These are phyloP conservation scores for Ophiocordyceps camponoti-leonardi DNA, from an alignment of 2,329 filamentous ascomycete species.

Conservation along the genomic window DNA sequence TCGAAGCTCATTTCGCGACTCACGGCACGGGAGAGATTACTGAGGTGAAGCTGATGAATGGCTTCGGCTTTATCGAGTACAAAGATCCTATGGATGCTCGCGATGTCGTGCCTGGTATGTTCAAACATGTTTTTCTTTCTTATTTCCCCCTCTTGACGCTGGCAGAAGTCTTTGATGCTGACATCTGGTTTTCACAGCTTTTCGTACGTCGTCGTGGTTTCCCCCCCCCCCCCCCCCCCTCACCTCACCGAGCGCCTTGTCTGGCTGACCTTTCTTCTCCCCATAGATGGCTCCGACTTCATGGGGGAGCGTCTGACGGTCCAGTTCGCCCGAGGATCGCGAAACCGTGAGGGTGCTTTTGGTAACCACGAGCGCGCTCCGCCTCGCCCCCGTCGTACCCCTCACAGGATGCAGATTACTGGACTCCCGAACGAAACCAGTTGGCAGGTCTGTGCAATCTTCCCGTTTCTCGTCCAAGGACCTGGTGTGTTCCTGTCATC, in stretches of 20 bases:
- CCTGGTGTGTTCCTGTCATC: constrained; percentile 14
- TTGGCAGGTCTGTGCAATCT: constrained; percentile 92
- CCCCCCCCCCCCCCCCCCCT: neutral
- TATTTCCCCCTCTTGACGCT: neutral
- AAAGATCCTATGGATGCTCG: constrained; percentile 96
- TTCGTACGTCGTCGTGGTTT: constrained; percentile 37
- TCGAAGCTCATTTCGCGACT: constrained; percentile 87
- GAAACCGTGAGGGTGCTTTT: constrained; percentile 32
- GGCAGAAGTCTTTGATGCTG: neutral
- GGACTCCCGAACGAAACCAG: constrained; percentile 96
- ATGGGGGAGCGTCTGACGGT: constrained; percentile 96
- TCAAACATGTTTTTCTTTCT: constrained; percentile 2
- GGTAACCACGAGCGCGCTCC: constrained; percentile 37
- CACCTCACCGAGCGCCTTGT: neutral
- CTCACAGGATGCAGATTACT: constrained; percentile 93
- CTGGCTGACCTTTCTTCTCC: neutral
- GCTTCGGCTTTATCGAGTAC: constrained; percentile 99
- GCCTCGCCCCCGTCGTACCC: constrained; percentile 76
- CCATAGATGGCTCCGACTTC: constrained; percentile 86
- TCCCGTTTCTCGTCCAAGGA: constrained; percentile 38
- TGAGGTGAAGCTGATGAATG: constrained; percentile 99
- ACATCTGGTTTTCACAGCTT: constrained; percentile 23
- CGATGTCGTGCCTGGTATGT: constrained; percentile 91
- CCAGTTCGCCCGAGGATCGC: constrained; percentile 86
- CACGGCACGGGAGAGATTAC: constrained; percentile 96